Evolutionary conservation across 345 rosid species (phyloP), one percentile per base, ranked within the genome.

Genomic region (Viola odorata): DNA sequence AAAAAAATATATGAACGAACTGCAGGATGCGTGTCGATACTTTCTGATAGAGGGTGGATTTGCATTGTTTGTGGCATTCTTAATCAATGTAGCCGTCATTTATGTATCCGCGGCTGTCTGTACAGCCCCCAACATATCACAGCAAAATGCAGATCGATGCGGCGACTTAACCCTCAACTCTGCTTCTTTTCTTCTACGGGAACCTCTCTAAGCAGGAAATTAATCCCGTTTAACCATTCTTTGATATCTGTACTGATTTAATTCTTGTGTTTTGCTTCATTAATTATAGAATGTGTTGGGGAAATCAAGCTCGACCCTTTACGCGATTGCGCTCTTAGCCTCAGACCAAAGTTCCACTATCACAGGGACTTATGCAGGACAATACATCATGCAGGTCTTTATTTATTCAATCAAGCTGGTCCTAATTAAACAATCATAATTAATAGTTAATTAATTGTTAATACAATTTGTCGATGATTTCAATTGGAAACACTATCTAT

Each of bases 101-200:
- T 81, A 85, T 0, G 95, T 85, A 3, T 71, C 88, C 0, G 95
- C 85, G 17, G 50, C 84, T 0, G 81, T 87, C 36, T 84, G 95
- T 75, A 23, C 68, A 0, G 71, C 55, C 17, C 5, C 58, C 0
- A 63, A 76, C 23, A 23, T 84, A 12, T 63, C 91, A 0, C 5
- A 54, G 0, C 58, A 77, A 1, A 51, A 7, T 16, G 49, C 45
- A 0, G 50, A 78, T n/a, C 66, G 61, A 7, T 83, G 95, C 77
- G 57, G 41, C 8, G 71, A 87, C 69, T 52, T 87, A n/a, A 78
- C 78, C 44, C 88, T 84, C 7, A 58, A 84, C 70, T 81, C 90
- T 5, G 91, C 95, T 23, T 80, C 91, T 53, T 87, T 87, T 65
- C 87, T 87, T n/a, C 95, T 87, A 13, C 63, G 69, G 90, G 90